Evolutionary conservation across 805 yeast genomes (phyloP), one percentile per base, ranked within the genome.

Genomic region (Blastobotrys mokoenaii): DNA sequence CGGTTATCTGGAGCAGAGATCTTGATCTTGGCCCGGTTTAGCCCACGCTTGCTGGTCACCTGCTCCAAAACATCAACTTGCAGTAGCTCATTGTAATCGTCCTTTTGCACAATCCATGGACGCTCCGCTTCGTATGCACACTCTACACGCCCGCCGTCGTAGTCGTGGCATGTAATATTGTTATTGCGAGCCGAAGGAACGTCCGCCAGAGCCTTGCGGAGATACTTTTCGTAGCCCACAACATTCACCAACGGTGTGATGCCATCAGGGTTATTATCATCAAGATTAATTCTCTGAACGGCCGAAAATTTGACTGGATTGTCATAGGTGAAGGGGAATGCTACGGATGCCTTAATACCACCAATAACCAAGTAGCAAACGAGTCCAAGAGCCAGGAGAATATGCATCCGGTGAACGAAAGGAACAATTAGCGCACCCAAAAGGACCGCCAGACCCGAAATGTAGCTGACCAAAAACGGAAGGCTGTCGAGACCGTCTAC

Each of bases 281-380:
- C 62, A 46, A 81, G 61, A 51, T 83, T 74, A 43, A 82, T 68
- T 1, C 67, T 64, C 62, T 88, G 89, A 31, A 79, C 64, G 55
- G 83, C 82, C 51, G 89, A 69, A 46, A 85, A 66, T 59, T 86
- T 88, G 61, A 86, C 60, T 3, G 96, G 96, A 30, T 74, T 68
- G 3, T 63, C 55, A 20, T 69, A 66, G 27, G 80, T 74, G 59
- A 82, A 85, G n/a, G 96, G 84, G 44, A 57, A 53, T 16, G 53
- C 51, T n/a, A 66, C 54, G 16, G 79, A 57, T 4, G 48, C 38
- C 10, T 12, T 38, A 8, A 65, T 47, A 1, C 66, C 49, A 3
- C 71, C 56, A 10, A 76, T 71, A 4, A 71, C 48, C 16, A 73
- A 59, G 2, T 71, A 55, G 9, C 66, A 44, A 0, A 70, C 48